Percentiles rank a stretch among this genome's conserved stretches.
Evolutionary conservation across 768 basidiomycete genomes (phyloP).

Genomic region (Lactifluus subvellereus): DNA sequence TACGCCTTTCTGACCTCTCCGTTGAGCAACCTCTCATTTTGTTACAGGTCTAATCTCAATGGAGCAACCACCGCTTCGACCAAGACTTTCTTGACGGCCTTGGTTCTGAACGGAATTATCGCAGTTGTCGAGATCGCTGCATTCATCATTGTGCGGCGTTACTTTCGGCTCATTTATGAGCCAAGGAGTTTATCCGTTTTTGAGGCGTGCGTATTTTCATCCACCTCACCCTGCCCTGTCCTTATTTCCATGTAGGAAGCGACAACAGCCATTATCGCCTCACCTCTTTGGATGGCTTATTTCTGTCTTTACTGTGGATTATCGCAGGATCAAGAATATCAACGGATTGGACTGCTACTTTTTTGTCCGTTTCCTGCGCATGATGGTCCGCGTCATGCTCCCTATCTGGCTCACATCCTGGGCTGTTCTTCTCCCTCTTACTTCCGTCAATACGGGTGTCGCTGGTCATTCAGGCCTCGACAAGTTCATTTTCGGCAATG

Average conservation of each 20-base stretch:
- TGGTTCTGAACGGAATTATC: conserved; percentile 74
- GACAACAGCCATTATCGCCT: conserved; percentile 46
- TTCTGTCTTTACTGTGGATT: conserved; percentile 58
- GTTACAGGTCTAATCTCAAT: conserved; percentile 35
- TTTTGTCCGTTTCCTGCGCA: conserved; percentile 82
- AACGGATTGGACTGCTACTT: conserved; percentile 93
- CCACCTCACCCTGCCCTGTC: background rate
- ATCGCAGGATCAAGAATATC: conserved; percentile 51
- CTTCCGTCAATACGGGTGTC: conserved; percentile 48
- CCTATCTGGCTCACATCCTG: conserved; percentile 93
- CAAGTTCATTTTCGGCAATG: conserved; percentile 78
- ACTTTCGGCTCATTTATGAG: conserved; percentile 87
- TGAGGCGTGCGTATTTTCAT: conserved; percentile 34
- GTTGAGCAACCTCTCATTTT: background rate
- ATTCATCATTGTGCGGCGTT: conserved; percentile 79
- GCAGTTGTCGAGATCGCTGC: conserved; percentile 64
- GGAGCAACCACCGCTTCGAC: conserved; percentile 63
- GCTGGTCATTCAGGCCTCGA: conserved; percentile 52
- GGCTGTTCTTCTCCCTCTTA: conserved; percentile 76
- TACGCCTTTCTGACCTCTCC: background rate
- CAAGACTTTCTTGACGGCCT: conserved; percentile 73
- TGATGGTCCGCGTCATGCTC: conserved; percentile 75
- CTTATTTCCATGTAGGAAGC: conserved; percentile 41
- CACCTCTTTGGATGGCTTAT: conserved; percentile 60
- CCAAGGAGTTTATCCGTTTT: conserved; percentile 69